Conservation (phyloP, 179 eudicot genomes). For the Beta lomatogona region DNA sequence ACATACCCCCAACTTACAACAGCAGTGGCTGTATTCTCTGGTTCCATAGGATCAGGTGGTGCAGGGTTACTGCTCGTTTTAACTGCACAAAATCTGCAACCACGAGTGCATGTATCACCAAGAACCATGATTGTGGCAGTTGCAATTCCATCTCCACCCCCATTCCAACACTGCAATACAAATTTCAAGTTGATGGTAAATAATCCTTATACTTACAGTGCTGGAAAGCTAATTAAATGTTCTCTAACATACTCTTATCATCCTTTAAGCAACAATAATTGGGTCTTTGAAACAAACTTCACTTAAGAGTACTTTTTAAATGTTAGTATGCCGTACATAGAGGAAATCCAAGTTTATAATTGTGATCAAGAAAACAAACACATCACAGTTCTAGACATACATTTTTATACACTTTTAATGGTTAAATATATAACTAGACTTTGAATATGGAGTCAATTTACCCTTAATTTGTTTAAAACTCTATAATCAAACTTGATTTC, state of each 20-base stretch:
- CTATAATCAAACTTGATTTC: too few relatives aligned
- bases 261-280: neutral
- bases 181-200: neutral
- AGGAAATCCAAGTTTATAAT: too few relatives aligned
- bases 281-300: neutral
- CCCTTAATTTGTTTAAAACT: too few relatives aligned
- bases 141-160: constrained; percentile 95
- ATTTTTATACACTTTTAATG: too few relatives aligned
- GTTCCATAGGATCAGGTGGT: constrained; percentile 96
- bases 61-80: constrained; percentile 88
- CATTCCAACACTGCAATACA: constrained; percentile 85
- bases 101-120: constrained; percentile 96
- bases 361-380: too few relatives aligned
- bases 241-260: neutral
- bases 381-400: too few relatives aligned
- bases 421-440: too few relatives aligned
- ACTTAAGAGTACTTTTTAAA: neutral
- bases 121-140: constrained; percentile 97
- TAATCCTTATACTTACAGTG: neutral
- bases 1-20: constrained; percentile 91
- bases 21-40: constrained; percentile 86
- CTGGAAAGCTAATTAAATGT: neutral
- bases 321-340: neutral
- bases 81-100: constrained; percentile 68
- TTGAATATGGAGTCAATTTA: too few relatives aligned